These are phyloP conservation scores for Pseudopithomyces maydicus DNA, from an alignment of 2,329 filamentous ascomycete species.

Conservation along the genomic window DNA sequence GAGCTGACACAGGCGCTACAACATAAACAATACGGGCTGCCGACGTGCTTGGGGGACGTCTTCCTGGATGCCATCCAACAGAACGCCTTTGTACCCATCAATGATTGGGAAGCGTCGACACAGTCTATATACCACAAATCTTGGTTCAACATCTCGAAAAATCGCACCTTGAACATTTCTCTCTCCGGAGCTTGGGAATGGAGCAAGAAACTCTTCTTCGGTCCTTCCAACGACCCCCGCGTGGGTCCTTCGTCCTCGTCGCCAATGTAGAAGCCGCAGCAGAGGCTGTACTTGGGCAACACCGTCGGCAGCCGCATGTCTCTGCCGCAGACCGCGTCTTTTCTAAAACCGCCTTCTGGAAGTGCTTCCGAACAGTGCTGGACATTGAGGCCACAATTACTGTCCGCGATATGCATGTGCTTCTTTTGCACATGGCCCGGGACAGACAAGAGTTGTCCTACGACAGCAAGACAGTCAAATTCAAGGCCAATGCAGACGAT, in stretches of 20 bases:
- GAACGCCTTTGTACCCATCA: conserved; percentile 71
- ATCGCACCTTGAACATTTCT: conserved; percentile 69
- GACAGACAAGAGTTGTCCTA: conserved; percentile 76
- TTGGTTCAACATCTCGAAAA: conserved; percentile 55
- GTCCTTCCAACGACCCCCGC: conserved; percentile 59
- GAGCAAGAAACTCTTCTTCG: conserved; percentile 61
- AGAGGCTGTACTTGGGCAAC: conserved; percentile 45
- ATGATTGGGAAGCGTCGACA: conserved; percentile 67
- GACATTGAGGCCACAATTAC: conserved; percentile 35
- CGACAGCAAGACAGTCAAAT: conserved; percentile 78
- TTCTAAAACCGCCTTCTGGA: conserved; percentile 40
- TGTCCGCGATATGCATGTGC: conserved; percentile 72
- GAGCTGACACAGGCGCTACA: conserved; percentile 73
- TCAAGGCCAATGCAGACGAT: conserved; percentile 56
- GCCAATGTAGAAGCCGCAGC: conserved; percentile 65
- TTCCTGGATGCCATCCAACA: conserved; percentile 74
- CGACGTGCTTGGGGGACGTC: conserved; percentile 78
- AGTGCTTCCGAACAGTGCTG: conserved; percentile 36
- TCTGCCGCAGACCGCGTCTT: conserved; percentile 41
- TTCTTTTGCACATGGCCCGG: conserved; percentile 59
- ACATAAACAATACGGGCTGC: conserved; percentile 77
- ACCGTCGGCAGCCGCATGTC: conserved; percentile 36
- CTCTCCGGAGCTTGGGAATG: conserved; percentile 68
- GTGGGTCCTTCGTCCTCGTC: conserved; percentile 69
- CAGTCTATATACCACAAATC: conserved; percentile 74